Evolutionary conservation across 257 asterid genomes (phyloP).

Genomic region (Ophiorrhiza pumila): DNA sequence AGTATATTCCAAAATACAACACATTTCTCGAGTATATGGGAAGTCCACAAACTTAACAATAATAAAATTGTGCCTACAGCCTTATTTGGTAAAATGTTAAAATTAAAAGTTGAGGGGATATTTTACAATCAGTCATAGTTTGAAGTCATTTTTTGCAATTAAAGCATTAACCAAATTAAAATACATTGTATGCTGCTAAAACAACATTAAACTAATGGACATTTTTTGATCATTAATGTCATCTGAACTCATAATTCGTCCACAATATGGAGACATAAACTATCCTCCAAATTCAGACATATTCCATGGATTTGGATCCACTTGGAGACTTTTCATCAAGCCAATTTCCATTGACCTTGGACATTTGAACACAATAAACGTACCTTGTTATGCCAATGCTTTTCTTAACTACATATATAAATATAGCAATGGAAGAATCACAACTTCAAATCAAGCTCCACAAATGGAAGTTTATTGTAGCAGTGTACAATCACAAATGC

Average conservation of each 20-base stretch:
- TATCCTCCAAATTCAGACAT: slow-evolving; percentile 41
- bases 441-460: not conserved
- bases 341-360: slow-evolving; percentile 23
- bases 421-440: slow-evolving; percentile 3
- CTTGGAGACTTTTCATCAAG: slow-evolving; percentile 28
- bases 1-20: too few relatives aligned
- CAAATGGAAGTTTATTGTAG: slow-evolving; percentile 34
- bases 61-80: too few relatives aligned
- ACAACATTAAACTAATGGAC: not conserved
- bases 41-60: too few relatives aligned
- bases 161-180: not conserved
- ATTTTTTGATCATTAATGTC: not conserved
- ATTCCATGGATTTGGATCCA: slow-evolving; percentile 34
- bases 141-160: too few relatives aligned
- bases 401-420: slow-evolving; percentile 11
- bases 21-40: too few relatives aligned
- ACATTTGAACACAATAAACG: slow-evolving; percentile 42
- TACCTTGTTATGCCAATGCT: slow-evolving; percentile 5
- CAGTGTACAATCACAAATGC: slow-evolving; percentile 1
- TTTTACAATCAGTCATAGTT: too few relatives aligned
- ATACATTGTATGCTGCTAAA: slow-evolving; percentile 8
- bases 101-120: too few relatives aligned
- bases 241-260: not conserved
- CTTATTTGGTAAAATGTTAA: too few relatives aligned
- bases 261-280: slow-evolving; percentile 3